Evolutionary conservation across 352 stramenopile genomes (phyloP), one percentile per base, ranked within the genome.

Genomic region (Stephanocyclus meneghinianus): DNA sequence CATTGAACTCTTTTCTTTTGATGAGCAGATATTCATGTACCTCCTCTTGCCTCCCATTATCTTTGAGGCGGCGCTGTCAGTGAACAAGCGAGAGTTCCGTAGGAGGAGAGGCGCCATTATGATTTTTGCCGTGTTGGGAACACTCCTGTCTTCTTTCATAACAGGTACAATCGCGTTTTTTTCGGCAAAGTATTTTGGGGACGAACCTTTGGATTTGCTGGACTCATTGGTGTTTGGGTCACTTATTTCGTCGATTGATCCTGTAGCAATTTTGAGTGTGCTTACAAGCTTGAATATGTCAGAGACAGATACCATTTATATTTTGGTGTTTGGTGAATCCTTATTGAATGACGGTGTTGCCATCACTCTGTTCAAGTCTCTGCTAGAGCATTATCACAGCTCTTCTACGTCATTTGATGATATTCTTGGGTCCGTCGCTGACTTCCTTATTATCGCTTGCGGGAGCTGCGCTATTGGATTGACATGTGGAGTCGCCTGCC

Each of bases 1-100:
- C 40, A 76, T 87, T 26, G 74, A 85, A 35, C 50, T 65, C 11
- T 71, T 89, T 42, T 67, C 53, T 7, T 97, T 97, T 78, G 94
- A 97, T 80, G 91, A 94, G 35, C 95, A 95, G 70, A 87, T 98
- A 30, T 98, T 98, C 77, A 97, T 98, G 71, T 88, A 96, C n/a
- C 91, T 92, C 0, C 83, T 98, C 63, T 84, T 98, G 26, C 95
- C 95, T 10, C 95, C 95, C 26, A 97, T 98, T 66, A 96, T 97
- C 60, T 98, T 98, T 88, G 96, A 98, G 67, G 82, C 76, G 18
- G 69, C 78, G 15, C 30, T 86, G 21, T 71, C 59, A 7, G 75
- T 88, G 13, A 83, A 83, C 68, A 88, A 86, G 67, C 15, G 44
- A 11, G 62, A 78, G 50, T 86, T 86, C 57, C 32, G 71, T 26